Conservation (phyloP, 148 eudicot species). For the Nepenthes mirabilis region DNA sequence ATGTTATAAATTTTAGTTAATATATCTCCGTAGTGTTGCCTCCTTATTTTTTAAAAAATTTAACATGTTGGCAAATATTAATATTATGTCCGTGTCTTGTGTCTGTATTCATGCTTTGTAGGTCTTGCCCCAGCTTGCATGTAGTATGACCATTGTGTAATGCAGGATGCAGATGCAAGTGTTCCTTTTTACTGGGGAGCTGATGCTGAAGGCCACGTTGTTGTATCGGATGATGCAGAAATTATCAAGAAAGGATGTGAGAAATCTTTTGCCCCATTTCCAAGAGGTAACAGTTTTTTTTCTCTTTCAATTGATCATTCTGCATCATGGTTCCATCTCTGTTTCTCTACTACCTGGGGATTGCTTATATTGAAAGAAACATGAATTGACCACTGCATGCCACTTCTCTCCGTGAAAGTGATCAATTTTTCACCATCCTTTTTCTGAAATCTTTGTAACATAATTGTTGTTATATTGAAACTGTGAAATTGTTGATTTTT, state of each 20-base stretch:
- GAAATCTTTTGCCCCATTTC: conserved; percentile 87
- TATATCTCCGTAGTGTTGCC: too few species aligned
- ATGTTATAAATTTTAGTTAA: too few species aligned
- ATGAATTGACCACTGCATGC: too few species aligned
- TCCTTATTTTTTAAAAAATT: too few species aligned
- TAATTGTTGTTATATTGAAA: too few species aligned
- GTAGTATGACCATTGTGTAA: not conserved
- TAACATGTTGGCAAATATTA: too few species aligned
- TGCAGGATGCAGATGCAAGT: conserved; percentile 84
- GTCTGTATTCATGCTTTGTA: not conserved
- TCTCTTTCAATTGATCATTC: too few species aligned
- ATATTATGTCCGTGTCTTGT: conserved; percentile 23
- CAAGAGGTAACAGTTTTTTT: conserved; percentile 46
- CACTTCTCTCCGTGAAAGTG: too few species aligned
- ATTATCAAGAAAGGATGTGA: conserved; percentile 71
- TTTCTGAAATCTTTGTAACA: too few species aligned
- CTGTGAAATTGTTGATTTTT: too few species aligned
- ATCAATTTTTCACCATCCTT: too few species aligned
- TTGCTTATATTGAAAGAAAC: too few species aligned
- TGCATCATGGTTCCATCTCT: not conserved
- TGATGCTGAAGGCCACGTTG: conserved; percentile 76
- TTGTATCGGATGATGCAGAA: conserved; percentile 55
- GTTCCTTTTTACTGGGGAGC: conserved; percentile 96
- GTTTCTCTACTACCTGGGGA: not conserved
- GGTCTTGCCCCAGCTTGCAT: not conserved